These are phyloP conservation scores for Coemansia biformis DNA, from an alignment of 192 early-diverging fungal genomes.

Conservation along the genomic window DNA sequence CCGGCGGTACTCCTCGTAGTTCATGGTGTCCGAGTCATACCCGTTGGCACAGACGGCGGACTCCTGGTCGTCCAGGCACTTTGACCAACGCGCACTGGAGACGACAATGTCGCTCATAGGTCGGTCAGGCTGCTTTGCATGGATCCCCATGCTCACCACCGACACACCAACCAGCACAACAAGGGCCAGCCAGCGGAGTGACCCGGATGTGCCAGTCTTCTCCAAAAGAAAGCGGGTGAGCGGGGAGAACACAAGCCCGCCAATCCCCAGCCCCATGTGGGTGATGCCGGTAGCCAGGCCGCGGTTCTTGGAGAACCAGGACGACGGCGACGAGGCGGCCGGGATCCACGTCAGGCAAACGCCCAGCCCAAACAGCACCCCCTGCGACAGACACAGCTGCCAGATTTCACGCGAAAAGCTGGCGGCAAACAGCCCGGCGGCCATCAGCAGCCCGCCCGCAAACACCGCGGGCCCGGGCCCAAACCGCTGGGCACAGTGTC, in stretches of 20 bases:
- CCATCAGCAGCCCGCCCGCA: conserved; percentile 41
- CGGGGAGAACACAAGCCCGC: conserved; percentile 59
- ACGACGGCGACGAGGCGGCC: conserved; percentile 56
- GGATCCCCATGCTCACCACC: conserved; percentile 35
- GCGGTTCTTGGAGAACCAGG: conserved; percentile 61
- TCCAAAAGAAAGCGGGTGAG: conserved; percentile 44
- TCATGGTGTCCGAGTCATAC: conserved; percentile 19
- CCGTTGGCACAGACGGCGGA: conserved; percentile 7
- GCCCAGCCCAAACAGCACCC: conserved; percentile 61
- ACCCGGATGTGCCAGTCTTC: conserved; percentile 37
- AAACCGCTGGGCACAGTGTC: conserved; percentile 22
- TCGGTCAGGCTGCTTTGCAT: conserved; percentile 24
- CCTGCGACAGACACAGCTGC: conserved; percentile 65
- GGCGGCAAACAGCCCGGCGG: conserved; percentile 55
- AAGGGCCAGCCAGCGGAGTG: conserved; percentile 44
- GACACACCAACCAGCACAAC: conserved; percentile 31
- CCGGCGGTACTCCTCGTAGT: conserved; percentile 17
- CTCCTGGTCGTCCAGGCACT: conserved; percentile 23
- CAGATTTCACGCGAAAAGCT: conserved; percentile 57
- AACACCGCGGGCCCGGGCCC: conserved; percentile 47
- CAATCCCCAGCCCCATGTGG: conserved; percentile 62
- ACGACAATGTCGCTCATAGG: conserved; percentile 20
- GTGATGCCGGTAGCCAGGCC: conserved; percentile 62
- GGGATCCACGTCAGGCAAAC: conserved; percentile 57
- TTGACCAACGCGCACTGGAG: conserved; percentile 32